Evolutionary conservation across 306 rosid genomes (phyloP).

Genomic region (barrel medic (Medicago truncatula)): MtrunA17r5.0-ANR NC_053045.1:25220001-25220500

Average conservation of each 20-base stretch:
- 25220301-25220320: slow-evolving; percentile 52
- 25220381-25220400: neutral
- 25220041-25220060: slow-evolving; percentile 65
- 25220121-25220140: slow-evolving; percentile 59
- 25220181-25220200: neutral
- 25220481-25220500: too few species aligned
- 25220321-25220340: slow-evolving; percentile 51
- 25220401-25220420: neutral
- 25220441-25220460: too few species aligned
- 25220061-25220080: slow-evolving; percentile 73
- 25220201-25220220: slow-evolving; percentile 50
- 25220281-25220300: slow-evolving; percentile 58
- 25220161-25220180: neutral
- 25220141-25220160: slow-evolving; percentile 1
- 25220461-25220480: too few species aligned
- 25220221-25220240: slow-evolving; percentile 64
- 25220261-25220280: slow-evolving; percentile 71
- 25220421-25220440: too few species aligned
- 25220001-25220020: neutral
- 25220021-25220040: slow-evolving; percentile 67
- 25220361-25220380: slow-evolving; percentile 51
- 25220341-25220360: slow-evolving; percentile 73
- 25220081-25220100: slow-evolving; percentile 66
- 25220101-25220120: slow-evolving; percentile 65
- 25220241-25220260: slow-evolving; percentile 50